Evolutionary conservation across 495 filamentous ascomycete species (phyloP), one percentile per base, ranked within the genome.

Genomic region (Tuber microsphaerosporum): DNA sequence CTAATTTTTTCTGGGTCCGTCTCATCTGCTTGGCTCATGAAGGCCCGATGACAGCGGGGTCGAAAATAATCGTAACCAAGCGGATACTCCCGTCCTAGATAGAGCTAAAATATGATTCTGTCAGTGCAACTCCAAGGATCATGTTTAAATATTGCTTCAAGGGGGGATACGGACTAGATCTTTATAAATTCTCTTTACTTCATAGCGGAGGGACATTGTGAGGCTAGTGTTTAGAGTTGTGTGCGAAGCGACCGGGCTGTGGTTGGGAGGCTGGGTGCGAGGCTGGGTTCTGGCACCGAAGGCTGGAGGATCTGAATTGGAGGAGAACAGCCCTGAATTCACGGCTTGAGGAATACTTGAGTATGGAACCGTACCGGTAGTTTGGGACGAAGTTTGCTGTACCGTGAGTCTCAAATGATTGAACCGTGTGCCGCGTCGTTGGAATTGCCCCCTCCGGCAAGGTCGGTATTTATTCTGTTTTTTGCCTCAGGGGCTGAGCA

Each of bases 181-280:
- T 90, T 97, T 97, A 86, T 99, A 99, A 72, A 97, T 89, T 31
- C 88, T 87, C 72, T 97, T 92, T 45, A 97, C 95, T 82, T 97
- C 89, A 71, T 88, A 86, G 70, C 94, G 89, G 8, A 97, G 88
- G 74, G 87, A 85, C 39, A 75, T 80, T 72, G 48, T 37, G 48
- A 70, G 16, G 31, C 73, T 22, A 73, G 74, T 72, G 26, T 41
- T 70, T 65, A n/a, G 46, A 37, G 39, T 69, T 26, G 39, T 39
- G 16, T 22, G 71, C 43, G 44, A 45, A 71, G 43, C 3, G 17
- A 26, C 19, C 65, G 19, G 45, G 56, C 73, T 71, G 39, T 42
- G 70, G 61, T 65, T 65, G 26, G 31, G 56, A n/a, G 2, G 34
- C 39, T 46, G 70, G 31, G n/a, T 43, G 37, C 37, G 70, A 22